A percentile compares a stretch with the other conserved stretches of the same genome.
Conservation (phyloP, 2,329 filamentous ascomycete genomes). For the Claviceps arundinis region DNA sequence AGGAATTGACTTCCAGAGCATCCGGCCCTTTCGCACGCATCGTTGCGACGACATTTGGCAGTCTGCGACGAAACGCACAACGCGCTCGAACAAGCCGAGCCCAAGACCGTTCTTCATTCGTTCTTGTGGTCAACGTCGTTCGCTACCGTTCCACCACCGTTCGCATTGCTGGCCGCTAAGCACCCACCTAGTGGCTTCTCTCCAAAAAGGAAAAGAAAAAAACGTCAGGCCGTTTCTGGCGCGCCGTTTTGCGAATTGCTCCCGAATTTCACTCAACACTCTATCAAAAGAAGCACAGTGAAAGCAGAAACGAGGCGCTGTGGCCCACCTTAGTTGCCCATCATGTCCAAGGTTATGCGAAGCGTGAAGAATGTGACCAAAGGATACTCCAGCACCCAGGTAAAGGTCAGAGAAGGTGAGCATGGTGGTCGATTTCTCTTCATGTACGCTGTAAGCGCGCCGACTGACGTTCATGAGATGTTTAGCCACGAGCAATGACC, state of each 20-base stretch:
- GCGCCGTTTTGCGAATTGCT: neutral
- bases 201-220: neutral
- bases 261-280: neutral
- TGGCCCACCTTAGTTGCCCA: slow-evolving; percentile 16
- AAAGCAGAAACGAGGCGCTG: neutral
- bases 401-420: slow-evolving; percentile 93
- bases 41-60: neutral
- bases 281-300: neutral
- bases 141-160: neutral
- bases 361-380: slow-evolving; percentile 99
- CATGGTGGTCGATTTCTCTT: neutral
- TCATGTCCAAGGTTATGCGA: slow-evolving; percentile 93
- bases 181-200: neutral
- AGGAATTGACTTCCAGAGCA: neutral
- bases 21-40: neutral
- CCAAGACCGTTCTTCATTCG: neutral
- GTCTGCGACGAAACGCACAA: neutral
- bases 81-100: neutral
- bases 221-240: neutral
- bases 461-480: slow-evolving; percentile 8
- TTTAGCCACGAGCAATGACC: slow-evolving; percentile 91
- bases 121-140: neutral
- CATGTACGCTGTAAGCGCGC: neutral
- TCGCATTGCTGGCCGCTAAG: neutral
- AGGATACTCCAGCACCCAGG: slow-evolving; percentile 90